phyloP scores from a whole-genome alignment of 768 basidiomycete genomes.

The Lactifluus hygrophoroides region DNA sequence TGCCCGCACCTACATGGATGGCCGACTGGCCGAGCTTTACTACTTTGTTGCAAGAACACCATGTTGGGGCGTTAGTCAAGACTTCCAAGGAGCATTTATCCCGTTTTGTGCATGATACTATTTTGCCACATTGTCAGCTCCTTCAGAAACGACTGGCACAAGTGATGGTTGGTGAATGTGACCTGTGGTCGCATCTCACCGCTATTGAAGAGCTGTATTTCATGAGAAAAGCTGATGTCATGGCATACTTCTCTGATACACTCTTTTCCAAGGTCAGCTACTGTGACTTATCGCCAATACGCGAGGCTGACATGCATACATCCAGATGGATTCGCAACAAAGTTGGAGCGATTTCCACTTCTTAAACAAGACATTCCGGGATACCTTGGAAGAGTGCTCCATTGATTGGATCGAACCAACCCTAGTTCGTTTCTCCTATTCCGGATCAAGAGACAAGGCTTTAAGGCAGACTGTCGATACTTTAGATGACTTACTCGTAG shows the following conservation, averaged over 20 bases:
- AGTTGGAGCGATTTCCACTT: constrained; percentile 78
- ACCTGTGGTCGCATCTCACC: constrained; percentile 49
- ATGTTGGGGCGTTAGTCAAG: constrained; percentile 28
- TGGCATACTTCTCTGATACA: constrained; percentile 65
- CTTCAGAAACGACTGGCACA: constrained; percentile 45
- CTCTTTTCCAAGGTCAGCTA: constrained; percentile 59
- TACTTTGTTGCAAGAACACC: constrained; percentile 2
- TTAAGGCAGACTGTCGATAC: constrained; percentile 50
- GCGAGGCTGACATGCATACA: not conserved
- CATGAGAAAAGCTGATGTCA: constrained; percentile 70
- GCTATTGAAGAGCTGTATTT: constrained; percentile 63
- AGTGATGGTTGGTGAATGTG: constrained; percentile 61
- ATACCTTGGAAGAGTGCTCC: constrained; percentile 47
- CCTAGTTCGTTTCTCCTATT: constrained; percentile 64
- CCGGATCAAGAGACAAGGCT: constrained; percentile 40
- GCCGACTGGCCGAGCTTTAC: constrained; percentile 13
- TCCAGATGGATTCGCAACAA: constrained; percentile 66
- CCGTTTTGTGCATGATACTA: constrained; percentile 50
- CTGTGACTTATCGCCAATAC: not conserved
- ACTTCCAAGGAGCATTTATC: constrained; percentile 57
- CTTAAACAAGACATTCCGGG: constrained; percentile 67
- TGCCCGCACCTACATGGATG: constrained; percentile 2
- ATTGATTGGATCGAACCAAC: constrained; percentile 55
- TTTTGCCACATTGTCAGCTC: constrained; percentile 47
- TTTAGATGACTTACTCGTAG: constrained; percentile 59